phyloP scores from a whole-genome alignment of 352 stramenopile species.

The Globisporangium parvum region DNA sequence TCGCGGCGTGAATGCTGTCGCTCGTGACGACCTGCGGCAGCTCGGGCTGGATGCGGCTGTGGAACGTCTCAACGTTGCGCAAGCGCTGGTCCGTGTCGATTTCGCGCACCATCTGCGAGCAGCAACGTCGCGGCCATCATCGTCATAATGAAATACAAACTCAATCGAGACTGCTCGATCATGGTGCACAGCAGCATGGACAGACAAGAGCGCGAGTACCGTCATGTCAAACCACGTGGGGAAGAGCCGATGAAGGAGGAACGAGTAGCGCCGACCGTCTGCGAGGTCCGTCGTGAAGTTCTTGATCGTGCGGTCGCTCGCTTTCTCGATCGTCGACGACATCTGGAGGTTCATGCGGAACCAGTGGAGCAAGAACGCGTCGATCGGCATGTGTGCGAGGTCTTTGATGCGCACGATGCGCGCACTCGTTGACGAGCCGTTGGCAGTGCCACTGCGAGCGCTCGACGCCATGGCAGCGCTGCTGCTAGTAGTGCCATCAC shows the following conservation, averaged over 20 bases:
- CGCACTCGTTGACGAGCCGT: constrained; percentile 11
- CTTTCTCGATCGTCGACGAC: constrained; percentile 53
- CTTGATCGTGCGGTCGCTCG: constrained; percentile 61
- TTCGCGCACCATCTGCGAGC: constrained; percentile 68
- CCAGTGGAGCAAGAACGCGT: constrained; percentile 69
- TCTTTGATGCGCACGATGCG: constrained; percentile 48
- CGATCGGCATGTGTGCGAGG: constrained; percentile 63
- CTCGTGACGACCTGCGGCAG: constrained; percentile 61
- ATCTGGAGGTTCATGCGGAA: constrained; percentile 69
- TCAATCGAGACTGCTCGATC: background rate
- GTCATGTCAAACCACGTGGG: constrained; percentile 62
- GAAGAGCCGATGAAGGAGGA: constrained; percentile 68
- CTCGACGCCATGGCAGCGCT: background rate
- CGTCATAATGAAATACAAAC: background rate
- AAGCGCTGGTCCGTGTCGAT: constrained; percentile 66
- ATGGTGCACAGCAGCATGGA: background rate
- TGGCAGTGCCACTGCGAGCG: constrained; percentile 5
- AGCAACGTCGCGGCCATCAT: background rate
- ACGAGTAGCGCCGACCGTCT: constrained; percentile 60
- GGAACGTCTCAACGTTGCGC: constrained; percentile 63
- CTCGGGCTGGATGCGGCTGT: constrained; percentile 53
- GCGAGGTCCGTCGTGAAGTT: constrained; percentile 73
- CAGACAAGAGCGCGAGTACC: too few species aligned
- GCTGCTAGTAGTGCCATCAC: background rate
- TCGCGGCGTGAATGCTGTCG: constrained; percentile 63